Percentiles rank a stretch among this genome's conserved stretches.
These are phyloP conservation scores for Venturia pyrina DNA, from an alignment of 2,329 filamentous ascomycete genomes.

Conservation along the genomic window DNA sequence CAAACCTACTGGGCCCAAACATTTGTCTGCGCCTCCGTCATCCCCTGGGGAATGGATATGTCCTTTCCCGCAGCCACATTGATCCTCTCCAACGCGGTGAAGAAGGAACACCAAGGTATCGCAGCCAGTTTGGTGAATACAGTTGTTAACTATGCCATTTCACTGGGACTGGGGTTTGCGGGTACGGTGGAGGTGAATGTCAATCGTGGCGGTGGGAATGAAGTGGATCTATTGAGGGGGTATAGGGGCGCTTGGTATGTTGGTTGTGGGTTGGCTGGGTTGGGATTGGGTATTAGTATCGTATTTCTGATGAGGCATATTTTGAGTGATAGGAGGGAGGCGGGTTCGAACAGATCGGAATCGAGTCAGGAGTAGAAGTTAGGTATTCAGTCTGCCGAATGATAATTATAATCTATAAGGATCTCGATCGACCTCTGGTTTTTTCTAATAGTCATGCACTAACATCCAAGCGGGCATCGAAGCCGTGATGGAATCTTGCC, in stretches of 20 bases:
- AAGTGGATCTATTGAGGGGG: conserved; percentile 24
- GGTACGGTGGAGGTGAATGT: conserved; percentile 32
- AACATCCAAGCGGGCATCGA: no score
- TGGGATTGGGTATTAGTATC: conserved; percentile 6
- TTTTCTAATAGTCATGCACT: no score
- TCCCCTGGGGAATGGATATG: conserved; percentile 33
- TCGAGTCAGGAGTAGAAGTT: background rate
- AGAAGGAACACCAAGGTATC: conserved; percentile 31
- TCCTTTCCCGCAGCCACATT: conserved; percentile 31
- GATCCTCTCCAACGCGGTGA: conserved; percentile 29
- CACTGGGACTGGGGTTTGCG: conserved; percentile 32
- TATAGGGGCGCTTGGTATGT: conserved; percentile 31
- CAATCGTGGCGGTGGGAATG: conserved; percentile 22
- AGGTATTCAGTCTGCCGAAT: background rate
- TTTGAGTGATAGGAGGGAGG: background rate
- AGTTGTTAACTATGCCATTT: conserved; percentile 34
- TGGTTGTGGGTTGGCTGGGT: conserved; percentile 26
- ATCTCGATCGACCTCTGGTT: no score
- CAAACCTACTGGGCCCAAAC: conserved; percentile 35
- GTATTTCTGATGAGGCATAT: conserved; percentile 3
- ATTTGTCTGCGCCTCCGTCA: conserved; percentile 24
- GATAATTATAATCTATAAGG: background rate
- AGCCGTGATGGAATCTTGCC: no score
- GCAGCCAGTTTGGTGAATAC: conserved; percentile 31
- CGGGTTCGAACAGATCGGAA: background rate